Evolutionary conservation across 148 eudicot genomes (phyloP), one percentile per base, ranked within the genome.

Genomic region (Chenopodium quinoa): DNA sequence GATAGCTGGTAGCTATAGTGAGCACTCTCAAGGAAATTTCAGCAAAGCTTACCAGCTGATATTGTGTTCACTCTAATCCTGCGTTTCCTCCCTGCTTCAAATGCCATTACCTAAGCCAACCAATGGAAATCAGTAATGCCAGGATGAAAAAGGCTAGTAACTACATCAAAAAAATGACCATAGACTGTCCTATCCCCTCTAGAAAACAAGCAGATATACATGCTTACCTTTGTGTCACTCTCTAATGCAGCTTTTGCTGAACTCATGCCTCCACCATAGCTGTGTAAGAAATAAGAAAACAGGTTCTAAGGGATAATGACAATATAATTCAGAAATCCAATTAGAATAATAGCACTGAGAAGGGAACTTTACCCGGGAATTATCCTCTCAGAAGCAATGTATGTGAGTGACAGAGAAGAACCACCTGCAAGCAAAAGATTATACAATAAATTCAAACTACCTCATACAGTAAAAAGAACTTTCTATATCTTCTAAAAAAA

Each of bases 241-340:
- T 95, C 98, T 68, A 95, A 85, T n/a, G 96, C 98, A 70, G 98
- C 96, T 85, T 95, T 95, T 23, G 98, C 98, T 71, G 98, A 95
- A 85, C 98, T 95, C 98, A 95, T 95, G 70, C 98, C 98, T 77
- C 98, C 98, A 71, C 98, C 98, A 81, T 95, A 95, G 20, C 98
- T 95, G 91, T 31, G 80, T 27, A 20, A 71, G 71, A 31, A 80
- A 37, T 31, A 17, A 69, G 68, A 52, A 40, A 40, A 46, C 66
- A 63, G 79, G 62, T 48, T 71, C 56, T 65, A 62, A 65, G 64
- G 32, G 60, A 22, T 23, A 20, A 76, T 73, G 34, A 56, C 79
- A 17, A 34, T 20, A 71, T 58, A 40, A 68, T 54, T 81, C 16
- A 27, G 70, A 54, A 13, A 73, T 32, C 3, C 34, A 32, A 32